phyloP scores from a whole-genome alignment of 176 grass and related monocot genomes.

The Saccharum officinarum region DNA sequence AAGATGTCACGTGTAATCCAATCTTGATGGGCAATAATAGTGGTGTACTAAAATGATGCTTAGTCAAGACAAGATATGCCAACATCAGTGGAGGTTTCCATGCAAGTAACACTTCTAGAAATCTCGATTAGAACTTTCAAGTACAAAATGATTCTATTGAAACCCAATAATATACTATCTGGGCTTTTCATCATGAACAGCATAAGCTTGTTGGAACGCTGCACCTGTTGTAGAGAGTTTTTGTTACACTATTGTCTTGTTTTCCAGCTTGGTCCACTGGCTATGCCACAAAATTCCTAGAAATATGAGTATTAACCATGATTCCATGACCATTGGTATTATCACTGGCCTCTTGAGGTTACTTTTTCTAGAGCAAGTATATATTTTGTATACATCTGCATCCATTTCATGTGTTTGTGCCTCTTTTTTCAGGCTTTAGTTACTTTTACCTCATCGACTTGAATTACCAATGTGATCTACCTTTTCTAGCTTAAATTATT shows the following conservation, averaged over 20 bases:
- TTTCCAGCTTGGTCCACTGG: neutral
- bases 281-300: neutral
- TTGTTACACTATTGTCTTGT: neutral
- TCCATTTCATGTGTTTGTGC: neutral
- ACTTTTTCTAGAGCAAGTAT: neutral
- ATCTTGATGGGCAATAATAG: neutral
- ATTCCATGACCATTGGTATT: neutral
- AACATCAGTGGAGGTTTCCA: neutral
- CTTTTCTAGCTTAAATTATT: neutral
- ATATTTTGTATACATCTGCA: neutral
- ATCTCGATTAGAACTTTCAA: constrained; percentile 6
- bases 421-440: neutral
- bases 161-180: neutral
- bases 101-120: neutral
- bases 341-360: neutral
- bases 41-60: neutral
- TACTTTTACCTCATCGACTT: neutral
- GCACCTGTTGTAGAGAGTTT: neutral
- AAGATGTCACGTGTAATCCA: neutral
- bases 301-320: neutral
- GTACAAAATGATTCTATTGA: neutral
- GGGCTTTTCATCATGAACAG: neutral
- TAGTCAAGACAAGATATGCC: neutral
- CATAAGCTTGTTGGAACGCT: neutral
- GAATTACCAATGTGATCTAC: neutral